Evolutionary conservation across 169 alveolate genomes (phyloP), one percentile per base, ranked within the genome.

Genomic region (Babesia ovata): DNA sequence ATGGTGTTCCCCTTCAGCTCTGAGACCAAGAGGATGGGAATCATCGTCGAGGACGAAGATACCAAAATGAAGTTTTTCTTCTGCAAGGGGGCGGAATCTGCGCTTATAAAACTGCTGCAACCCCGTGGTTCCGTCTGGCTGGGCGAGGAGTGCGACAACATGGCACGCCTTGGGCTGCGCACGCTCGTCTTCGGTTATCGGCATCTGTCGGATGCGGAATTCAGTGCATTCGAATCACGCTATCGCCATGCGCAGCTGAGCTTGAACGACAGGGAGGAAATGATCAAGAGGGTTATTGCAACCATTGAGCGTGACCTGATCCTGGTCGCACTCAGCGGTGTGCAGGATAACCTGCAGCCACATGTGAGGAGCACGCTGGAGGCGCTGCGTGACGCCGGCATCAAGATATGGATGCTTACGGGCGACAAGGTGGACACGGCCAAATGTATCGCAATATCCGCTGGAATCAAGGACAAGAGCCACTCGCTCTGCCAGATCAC

Each of bases 361-460:
- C 97, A 97, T 53, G 99, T 97, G 2, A 95, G 94, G 17, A 65
- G 78, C 46, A 96, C 99, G 0, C 93, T 98, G 46, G 99, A 95
- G 78, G 84, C 95, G 57, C 79, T 97, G 45, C 93, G 98, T 63
- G 93, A 95, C 70, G 99, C 99, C 29, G 99, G 99, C 36, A 96
- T 98, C 42, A 95, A 95, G 85, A 93, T 97, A 1, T 98, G 99
- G 99, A 97, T 98, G 97, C 93, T 98, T 24, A 98, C 99, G 14
- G 99, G 99, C 22, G 99, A 98, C 91, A 98, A 98, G 88, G 97
- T 97, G 28, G 99, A 98, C 87, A 98, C 99, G 3, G 99, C 99
- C 3, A 95, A 94, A 49, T 98, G 99, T 75, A 96, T 96, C 79
- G 98, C 99, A 11, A 96, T 95, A 28, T 93, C 98, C 22, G 96